Conservation (phyloP, 1,284 basidiomycete species). For the Fomitopsis palustris region DNA sequence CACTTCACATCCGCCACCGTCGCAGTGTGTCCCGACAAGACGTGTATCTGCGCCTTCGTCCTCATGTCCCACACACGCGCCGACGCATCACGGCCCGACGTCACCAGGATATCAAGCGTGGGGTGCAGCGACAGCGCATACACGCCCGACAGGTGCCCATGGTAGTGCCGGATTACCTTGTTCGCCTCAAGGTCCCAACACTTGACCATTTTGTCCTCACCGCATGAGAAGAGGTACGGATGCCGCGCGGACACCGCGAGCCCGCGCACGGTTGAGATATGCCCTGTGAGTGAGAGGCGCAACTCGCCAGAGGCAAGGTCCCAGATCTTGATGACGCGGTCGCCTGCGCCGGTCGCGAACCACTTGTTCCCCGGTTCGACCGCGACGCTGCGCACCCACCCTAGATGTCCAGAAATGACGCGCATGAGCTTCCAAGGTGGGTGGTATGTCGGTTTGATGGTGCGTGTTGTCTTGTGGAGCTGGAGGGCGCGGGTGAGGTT, state of each 20-base stretch:
- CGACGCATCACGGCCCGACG: constrained; percentile 91
- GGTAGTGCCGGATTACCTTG: constrained; percentile 98
- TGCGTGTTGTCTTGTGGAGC: constrained; percentile 87
- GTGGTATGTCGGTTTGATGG: constrained; percentile 93
- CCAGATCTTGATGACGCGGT: constrained; percentile 99
- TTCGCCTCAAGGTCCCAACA: constrained; percentile 99
- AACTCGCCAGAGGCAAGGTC: constrained; percentile 94
- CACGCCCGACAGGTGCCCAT: constrained; percentile 95
- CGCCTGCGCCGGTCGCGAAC: constrained; percentile 98
- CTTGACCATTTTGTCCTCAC: constrained; percentile 99
- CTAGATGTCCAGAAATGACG: constrained; percentile 96
- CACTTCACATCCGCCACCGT: constrained; percentile 94
- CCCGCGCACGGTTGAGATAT: constrained; percentile 96
- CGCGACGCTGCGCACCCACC: constrained; percentile 96
- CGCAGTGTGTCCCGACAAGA: constrained; percentile 89
- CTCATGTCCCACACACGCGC: constrained; percentile 99
- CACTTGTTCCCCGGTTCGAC: constrained; percentile 98
- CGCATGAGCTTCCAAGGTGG: constrained; percentile 95
- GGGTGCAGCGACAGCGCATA: constrained; percentile 91
- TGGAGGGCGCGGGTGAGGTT: constrained; percentile 83
- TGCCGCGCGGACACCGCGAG: constrained; percentile 90
- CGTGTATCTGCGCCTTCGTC: constrained; percentile 93
- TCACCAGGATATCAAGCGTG: constrained; percentile 93
- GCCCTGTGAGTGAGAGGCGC: constrained; percentile 93
- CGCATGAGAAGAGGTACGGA: constrained; percentile 96